Conservation (phyloP, 2,329 filamentous ascomycete genomes). For the Xylaria sp. region DNA sequence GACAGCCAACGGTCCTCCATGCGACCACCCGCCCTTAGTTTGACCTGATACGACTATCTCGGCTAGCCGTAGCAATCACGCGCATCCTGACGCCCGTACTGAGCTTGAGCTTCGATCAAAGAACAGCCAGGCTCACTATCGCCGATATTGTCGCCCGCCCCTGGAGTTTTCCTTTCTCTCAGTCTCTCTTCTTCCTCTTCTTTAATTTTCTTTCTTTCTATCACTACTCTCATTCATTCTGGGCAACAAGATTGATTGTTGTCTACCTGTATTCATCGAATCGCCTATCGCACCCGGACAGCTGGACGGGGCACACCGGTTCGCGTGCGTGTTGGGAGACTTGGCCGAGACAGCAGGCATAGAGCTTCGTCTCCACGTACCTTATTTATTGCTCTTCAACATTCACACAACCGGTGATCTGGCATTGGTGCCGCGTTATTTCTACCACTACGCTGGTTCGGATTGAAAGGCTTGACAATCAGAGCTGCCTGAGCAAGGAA, state of each 20-base stretch:
- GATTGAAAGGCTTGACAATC: slow-evolving; percentile 12
- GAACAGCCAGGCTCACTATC: slow-evolving; percentile 14
- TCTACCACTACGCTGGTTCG: slow-evolving; percentile 17
- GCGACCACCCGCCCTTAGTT: slow-evolving; percentile 6
- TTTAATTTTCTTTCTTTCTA: slow-evolving; percentile 12
- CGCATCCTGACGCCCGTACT: background rate
- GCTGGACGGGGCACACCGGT: slow-evolving; percentile 14
- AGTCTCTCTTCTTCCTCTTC: slow-evolving; percentile 9
- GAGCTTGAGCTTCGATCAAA: slow-evolving; percentile 14
- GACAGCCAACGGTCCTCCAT: slow-evolving; percentile 5
- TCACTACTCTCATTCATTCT: slow-evolving; percentile 10
- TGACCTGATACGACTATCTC: slow-evolving; percentile 9
- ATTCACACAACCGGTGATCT: slow-evolving; percentile 8
- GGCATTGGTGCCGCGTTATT: slow-evolving; percentile 21
- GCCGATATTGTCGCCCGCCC: slow-evolving; percentile 9
- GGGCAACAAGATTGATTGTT: slow-evolving; percentile 14
- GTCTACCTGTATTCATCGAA: slow-evolving; percentile 24
- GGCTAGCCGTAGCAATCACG: slow-evolving; percentile 20
- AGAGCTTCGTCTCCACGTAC: slow-evolving; percentile 56
- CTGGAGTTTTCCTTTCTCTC: slow-evolving; percentile 9
- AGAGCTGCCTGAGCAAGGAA: slow-evolving; percentile 16
- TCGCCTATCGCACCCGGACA: slow-evolving; percentile 10
- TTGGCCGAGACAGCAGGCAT: slow-evolving; percentile 47
- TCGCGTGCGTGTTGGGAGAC: slow-evolving; percentile 18
- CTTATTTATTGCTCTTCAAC: slow-evolving; percentile 28